Evolutionary conservation across 2,329 filamentous ascomycete genomes (phyloP).

Genomic region (Colletotrichum brevisporum): DNA sequence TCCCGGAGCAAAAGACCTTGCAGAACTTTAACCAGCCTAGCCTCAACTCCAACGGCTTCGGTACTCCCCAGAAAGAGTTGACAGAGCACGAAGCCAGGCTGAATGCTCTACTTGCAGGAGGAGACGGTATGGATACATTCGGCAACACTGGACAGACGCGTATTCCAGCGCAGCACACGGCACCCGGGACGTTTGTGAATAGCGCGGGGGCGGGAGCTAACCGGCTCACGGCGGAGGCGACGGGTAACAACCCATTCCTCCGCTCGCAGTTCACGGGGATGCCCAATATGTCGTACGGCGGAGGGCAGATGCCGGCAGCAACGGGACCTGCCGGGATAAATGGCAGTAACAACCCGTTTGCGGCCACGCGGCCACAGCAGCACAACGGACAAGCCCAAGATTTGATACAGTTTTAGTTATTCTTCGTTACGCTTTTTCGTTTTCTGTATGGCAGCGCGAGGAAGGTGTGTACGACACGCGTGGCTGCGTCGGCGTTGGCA

Average conservation of each 20-base stretch:
- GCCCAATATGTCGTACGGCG: conserved; percentile 71
- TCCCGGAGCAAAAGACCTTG: conserved; percentile 88
- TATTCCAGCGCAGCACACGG: conserved; percentile 96
- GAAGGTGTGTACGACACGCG: background rate
- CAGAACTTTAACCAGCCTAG: conserved; percentile 68
- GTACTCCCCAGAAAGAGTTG: conserved; percentile 65
- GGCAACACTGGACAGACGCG: conserved; percentile 97
- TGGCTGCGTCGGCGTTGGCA: conserved; percentile 12
- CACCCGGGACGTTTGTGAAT: conserved; percentile 96
- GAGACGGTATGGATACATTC: conserved; percentile 97
- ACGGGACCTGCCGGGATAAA: conserved; percentile 71
- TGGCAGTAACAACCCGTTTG: conserved; percentile 72
- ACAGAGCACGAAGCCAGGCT: conserved; percentile 80
- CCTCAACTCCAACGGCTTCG: conserved; percentile 30
- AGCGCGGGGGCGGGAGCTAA: conserved; percentile 87
- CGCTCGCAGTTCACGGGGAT: conserved; percentile 86
- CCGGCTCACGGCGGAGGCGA: conserved; percentile 78
- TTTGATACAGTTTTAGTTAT: conserved; percentile 72
- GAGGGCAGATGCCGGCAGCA: conserved; percentile 64
- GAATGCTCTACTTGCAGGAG: conserved; percentile 86
- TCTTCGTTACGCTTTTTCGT: background rate
- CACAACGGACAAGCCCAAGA: conserved; percentile 66
- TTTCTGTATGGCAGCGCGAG: background rate
- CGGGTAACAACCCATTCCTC: conserved; percentile 91
- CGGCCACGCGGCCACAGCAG: conserved; percentile 64